Evolutionary conservation across 176 grass and related monocot genomes (phyloP).

Genomic region (Guadua angustifolia): DNA sequence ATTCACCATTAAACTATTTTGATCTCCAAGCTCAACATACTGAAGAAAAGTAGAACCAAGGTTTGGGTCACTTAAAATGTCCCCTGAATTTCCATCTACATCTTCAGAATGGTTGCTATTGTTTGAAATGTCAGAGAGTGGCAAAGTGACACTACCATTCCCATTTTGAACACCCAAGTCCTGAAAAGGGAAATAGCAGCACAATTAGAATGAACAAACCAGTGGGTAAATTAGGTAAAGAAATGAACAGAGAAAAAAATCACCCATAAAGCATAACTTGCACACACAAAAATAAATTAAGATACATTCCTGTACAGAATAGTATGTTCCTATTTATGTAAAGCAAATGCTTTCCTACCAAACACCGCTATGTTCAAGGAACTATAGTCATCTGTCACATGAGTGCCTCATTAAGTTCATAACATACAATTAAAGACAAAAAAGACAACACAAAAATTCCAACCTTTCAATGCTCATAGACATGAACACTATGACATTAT

Average conservation of each 20-base stretch:
- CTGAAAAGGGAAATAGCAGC: conserved; percentile 41
- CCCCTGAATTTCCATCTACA: conserved; percentile 53
- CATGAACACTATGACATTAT: conserved; percentile 54
- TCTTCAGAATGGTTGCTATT: conserved; percentile 52
- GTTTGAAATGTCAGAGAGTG: conserved; percentile 44
- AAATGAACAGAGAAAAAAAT: conserved; percentile 19
- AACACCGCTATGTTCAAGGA: background rate
- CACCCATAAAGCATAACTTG: conserved; percentile 10
- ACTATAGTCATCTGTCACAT: conserved; percentile 13
- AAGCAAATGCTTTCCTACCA: conserved; percentile 12
- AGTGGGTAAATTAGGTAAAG: background rate
- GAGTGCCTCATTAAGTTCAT: conserved; percentile 20
- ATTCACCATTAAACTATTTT: conserved; percentile 28
- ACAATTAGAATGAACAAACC: conserved; percentile 32
- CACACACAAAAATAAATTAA: background rate
- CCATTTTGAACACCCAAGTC: conserved; percentile 41
- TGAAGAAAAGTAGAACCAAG: conserved; percentile 52
- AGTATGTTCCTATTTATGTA: conserved; percentile 21
- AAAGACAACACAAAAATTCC: conserved; percentile 37
- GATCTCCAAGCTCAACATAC: conserved; percentile 45
- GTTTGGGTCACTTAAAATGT: conserved; percentile 62
- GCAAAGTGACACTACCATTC: conserved; percentile 40
- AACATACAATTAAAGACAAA: conserved; percentile 28
- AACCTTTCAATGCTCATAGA: conserved; percentile 51
- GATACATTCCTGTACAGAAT: background rate